Evolutionary conservation across 768 basidiomycete genomes (phyloP).

Genomic region (Mycena floridula): DNA sequence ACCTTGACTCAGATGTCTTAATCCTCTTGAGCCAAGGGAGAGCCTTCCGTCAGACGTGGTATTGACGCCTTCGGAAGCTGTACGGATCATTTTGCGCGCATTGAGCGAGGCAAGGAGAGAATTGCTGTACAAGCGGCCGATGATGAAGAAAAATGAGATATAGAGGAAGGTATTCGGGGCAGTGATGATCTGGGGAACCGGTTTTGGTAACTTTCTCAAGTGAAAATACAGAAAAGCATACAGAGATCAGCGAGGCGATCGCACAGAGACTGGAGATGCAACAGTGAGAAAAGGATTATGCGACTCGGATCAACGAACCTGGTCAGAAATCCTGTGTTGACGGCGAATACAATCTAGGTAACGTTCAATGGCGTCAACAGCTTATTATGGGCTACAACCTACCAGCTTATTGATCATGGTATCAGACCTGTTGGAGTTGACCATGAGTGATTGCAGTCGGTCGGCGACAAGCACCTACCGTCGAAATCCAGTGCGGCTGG

Average conservation of each 20-base stretch:
- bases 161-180: constrained; percentile 36
- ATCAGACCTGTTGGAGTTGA: constrained; percentile 33
- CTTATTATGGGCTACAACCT: constrained; percentile 10
- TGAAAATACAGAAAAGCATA: too few relatives aligned
- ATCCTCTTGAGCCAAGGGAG: constrained; percentile 8
- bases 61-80: constrained; percentile 26
- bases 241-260: constrained; percentile 41
- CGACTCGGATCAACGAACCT: constrained; percentile 21
- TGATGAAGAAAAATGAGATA: constrained; percentile 45
- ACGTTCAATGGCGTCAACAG: background rate
- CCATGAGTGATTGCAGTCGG: background rate
- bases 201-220: too few relatives aligned
- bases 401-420: constrained; percentile 45
- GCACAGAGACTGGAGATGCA: constrained; percentile 34
- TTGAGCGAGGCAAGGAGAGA: constrained; percentile 49
- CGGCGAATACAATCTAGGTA: constrained; percentile 43
- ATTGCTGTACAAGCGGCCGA: constrained; percentile 47
- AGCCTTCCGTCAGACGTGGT: constrained; percentile 13
- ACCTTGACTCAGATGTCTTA: background rate
- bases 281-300: background rate
- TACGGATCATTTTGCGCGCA: constrained; percentile 31
- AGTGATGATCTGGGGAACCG: constrained; percentile 32
- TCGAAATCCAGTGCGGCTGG: constrained; percentile 45
- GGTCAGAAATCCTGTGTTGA: constrained; percentile 39
- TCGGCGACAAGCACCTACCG: constrained; percentile 24